Conservation (phyloP, 768 basidiomycete species). For the Russula ochroleuca region DNA sequence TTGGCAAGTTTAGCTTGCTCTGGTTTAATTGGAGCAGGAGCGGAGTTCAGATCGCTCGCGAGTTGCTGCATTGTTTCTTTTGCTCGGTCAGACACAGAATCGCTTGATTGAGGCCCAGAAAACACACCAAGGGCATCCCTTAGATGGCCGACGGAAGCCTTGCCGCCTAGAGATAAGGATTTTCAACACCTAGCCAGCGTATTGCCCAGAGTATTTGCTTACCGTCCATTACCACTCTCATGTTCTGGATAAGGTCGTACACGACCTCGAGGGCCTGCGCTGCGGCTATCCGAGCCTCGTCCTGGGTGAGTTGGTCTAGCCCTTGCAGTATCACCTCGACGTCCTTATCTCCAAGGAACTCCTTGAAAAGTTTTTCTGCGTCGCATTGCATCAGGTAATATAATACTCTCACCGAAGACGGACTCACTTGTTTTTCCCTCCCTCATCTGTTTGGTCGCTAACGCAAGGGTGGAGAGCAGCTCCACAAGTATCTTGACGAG, state of each 20-base stretch:
- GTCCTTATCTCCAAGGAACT: too few relatives aligned
- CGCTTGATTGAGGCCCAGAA: neutral
- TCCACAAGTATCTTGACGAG: neutral
- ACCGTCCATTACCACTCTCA: too few relatives aligned
- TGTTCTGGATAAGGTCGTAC: neutral
- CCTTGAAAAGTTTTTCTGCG: too few relatives aligned
- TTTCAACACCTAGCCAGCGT: neutral
- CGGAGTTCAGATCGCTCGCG: neutral
- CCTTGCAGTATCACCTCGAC: too few relatives aligned
- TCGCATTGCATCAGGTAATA: neutral
- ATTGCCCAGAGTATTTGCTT: neutral
- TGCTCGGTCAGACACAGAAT: neutral
- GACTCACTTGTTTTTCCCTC: neutral
- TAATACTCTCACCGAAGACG: neutral
- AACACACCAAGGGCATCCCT: neutral
- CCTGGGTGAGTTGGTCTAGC: neutral
- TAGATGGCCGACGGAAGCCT: neutral
- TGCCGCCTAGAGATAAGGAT: neutral
- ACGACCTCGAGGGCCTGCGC: neutral
- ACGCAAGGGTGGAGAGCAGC: neutral
- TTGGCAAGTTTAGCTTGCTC: neutral
- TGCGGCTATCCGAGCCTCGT: neutral
- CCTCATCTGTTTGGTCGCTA: neutral
- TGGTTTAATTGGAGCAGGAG: too few relatives aligned
- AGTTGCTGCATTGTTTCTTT: neutral